A percentile compares a stretch with the other conserved stretches of the same genome.
These are phyloP conservation scores for Austroboletus novae-zelandiae DNA, from an alignment of 1,284 basidiomycete species.

Conservation along the genomic window DNA sequence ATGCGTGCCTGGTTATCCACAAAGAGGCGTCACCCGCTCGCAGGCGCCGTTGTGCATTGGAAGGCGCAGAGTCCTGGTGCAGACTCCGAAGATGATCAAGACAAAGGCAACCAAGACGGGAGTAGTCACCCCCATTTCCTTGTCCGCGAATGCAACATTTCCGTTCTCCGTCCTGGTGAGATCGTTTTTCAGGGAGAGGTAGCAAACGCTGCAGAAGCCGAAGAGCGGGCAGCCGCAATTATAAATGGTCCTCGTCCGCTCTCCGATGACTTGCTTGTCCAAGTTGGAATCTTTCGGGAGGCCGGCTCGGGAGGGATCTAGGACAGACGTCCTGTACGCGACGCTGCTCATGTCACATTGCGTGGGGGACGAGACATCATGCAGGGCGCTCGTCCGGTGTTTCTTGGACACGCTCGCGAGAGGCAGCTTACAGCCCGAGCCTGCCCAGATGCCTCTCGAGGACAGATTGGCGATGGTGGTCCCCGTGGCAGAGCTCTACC, in stretches of 20 bases:
- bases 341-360: neutral
- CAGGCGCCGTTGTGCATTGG: too few relatives aligned
- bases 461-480: slow-evolving; percentile 44
- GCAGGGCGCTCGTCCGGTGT: too few relatives aligned
- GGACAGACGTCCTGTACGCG: neutral
- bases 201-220: neutral
- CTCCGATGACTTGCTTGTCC: neutral
- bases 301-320: neutral
- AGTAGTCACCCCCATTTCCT: neutral
- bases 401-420: neutral
- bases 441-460: slow-evolving; percentile 25
- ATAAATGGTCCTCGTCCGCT: neutral
- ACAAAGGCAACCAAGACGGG: too few relatives aligned
- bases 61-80: too few relatives aligned
- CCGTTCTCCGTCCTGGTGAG: neutral
- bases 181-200: neutral
- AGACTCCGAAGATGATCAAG: too few relatives aligned
- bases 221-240: neutral
- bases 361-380: neutral
- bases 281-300: neutral
- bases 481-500: too few relatives aligned
- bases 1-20: too few relatives aligned
- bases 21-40: too few relatives aligned
- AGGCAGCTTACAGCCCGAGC: too few relatives aligned
- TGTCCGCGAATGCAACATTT: neutral